These are phyloP conservation scores for Candida glucosophila DNA, from an alignment of 1,139 yeast genomes.

Conservation along the genomic window DNA sequence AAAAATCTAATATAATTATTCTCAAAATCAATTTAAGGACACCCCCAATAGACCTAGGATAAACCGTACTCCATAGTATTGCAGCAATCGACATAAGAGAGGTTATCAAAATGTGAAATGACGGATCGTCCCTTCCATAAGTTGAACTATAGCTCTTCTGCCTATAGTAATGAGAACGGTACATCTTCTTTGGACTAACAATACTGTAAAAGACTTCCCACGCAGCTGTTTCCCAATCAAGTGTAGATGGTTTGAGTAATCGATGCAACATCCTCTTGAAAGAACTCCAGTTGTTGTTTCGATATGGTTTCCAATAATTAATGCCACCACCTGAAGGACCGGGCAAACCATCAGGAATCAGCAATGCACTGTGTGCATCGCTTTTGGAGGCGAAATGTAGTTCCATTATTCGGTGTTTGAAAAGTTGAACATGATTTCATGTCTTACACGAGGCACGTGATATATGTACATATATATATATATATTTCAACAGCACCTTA, in stretches of 20 bases:
- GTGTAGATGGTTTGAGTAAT: conserved; percentile 65
- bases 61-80: conserved; percentile 84
- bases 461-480: too few relatives aligned
- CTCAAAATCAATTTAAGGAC: conserved; percentile 59
- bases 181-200: conserved; percentile 71
- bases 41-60: conserved; percentile 53
- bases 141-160: conserved; percentile 22
- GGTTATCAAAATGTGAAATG: conserved; percentile 67
- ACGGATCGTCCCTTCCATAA: conserved; percentile 89
- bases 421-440: too few relatives aligned
- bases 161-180: conserved; percentile 65
- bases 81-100: conserved; percentile 64
- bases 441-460: too few relatives aligned
- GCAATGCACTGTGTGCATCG: too few relatives aligned
- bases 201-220: conserved; percentile 82
- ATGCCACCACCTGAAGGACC: too few relatives aligned
- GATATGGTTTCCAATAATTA: too few relatives aligned
- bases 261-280: conserved; percentile 26
- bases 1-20: conserved; percentile 82
- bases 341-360: too few relatives aligned
- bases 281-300: too few relatives aligned
- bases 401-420: too few relatives aligned
- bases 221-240: conserved; percentile 85
- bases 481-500: too few relatives aligned
- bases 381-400: too few relatives aligned